These are phyloP conservation scores for Amylocystis lapponica DNA, from an alignment of 768 basidiomycete species.

Conservation along the genomic window DNA sequence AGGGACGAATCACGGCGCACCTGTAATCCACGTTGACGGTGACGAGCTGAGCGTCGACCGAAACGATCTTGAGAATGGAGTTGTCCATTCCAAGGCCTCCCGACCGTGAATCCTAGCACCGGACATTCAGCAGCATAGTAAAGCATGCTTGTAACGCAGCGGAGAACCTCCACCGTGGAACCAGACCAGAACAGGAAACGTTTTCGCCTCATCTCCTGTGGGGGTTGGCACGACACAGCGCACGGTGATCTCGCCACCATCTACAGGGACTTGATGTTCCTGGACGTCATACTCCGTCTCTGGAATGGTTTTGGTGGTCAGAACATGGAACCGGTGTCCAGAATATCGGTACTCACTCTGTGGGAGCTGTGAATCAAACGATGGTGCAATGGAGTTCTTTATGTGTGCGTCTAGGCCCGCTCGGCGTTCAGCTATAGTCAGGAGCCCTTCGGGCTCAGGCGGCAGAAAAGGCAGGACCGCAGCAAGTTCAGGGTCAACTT, in stretches of 20 bases:
- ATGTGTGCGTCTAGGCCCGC: neutral
- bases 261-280: constrained; percentile 1
- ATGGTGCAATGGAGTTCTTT: neutral
- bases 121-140: neutral
- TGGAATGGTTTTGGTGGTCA: neutral
- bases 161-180: constrained; percentile 12
- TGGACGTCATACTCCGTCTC: constrained; percentile 1
- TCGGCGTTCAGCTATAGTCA: neutral
- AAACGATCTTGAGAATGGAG: constrained; percentile 9
- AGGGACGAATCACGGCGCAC: too few species aligned
- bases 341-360: neutral
- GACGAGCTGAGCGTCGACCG: constrained; percentile 12
- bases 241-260: constrained; percentile 5
- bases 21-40: constrained; percentile 16
- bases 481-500: neutral
- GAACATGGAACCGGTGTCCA: neutral
- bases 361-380: too few species aligned
- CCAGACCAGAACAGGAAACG: constrained; percentile 7
- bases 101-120: constrained; percentile 5
- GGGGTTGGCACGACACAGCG: constrained; percentile 2
- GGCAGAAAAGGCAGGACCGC: neutral
- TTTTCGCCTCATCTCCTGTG: neutral
- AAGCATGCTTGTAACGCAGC: too few species aligned
- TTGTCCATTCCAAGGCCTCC: constrained; percentile 15
- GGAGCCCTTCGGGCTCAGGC: neutral